Evolutionary conservation across 345 rosid species (phyloP), one percentile per base, ranked within the genome.

Genomic region (Heritiera littoralis): DNA sequence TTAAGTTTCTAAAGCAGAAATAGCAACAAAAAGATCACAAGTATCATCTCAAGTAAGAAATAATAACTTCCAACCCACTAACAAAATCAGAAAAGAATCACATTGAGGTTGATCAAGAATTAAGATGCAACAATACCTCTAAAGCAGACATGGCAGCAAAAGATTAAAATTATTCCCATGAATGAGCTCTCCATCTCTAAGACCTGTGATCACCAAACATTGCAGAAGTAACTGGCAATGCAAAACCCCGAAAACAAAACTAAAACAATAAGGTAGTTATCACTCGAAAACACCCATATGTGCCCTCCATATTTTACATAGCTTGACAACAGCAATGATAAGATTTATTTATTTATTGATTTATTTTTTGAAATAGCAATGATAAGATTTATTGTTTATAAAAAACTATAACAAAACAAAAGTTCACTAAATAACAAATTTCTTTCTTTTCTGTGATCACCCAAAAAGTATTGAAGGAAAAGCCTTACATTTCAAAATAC

Each of bases 91-190:
- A 71, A 71, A 71, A 30, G 45, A 35, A 35, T 17, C 30, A 40
- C 48, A 17, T 58, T 40, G 8, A 40, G 52, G 23, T 20, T 41
- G 67, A 41, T 40, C 77, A 74, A 41, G 23, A 72, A 72, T 10
- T 64, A 72, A 72, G 7, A 72, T 38, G 66, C 40, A 79, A 41
- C 73, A 86, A 52, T 82, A 95, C 99, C 99, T 95, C 99, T 67
- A 95, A 84, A 32, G 99, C 99, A 84, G 99, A 92, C 99, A 92
- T 95, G 30, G 99, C 99, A 48, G 99, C 99, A 79, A 85, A 81
- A 95, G 98, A 89, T 95, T 93, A 78, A 94, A 94, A 84, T 94
- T 94, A 18, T 70, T 56, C 67, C 59, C 80, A 46, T 78, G 76
- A 78, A 78, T 70, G 51, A 78, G 80, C 66, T 78, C 80, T 60